These are phyloP conservation scores for Clausena lansium DNA, from an alignment of 345 rosid species.

Conservation along the genomic window DNA sequence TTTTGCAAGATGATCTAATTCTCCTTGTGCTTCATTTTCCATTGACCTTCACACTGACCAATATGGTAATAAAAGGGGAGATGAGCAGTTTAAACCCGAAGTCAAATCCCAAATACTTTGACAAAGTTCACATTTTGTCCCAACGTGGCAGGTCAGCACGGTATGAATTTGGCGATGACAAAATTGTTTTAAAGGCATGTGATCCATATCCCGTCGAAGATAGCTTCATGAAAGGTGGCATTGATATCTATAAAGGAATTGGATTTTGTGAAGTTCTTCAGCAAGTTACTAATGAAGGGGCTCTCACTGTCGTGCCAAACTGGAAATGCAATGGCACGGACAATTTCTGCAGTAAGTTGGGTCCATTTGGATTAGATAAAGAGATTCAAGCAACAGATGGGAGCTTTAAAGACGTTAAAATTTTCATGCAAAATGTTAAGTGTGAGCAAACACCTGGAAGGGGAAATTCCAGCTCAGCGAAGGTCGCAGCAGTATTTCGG, in stretches of 20 bases:
- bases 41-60: slow-evolving; percentile 49
- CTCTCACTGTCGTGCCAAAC: slow-evolving; percentile 59
- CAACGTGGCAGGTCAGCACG: slow-evolving; percentile 47
- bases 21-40: slow-evolving; percentile 60
- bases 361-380: slow-evolving; percentile 60
- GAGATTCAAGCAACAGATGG: slow-evolving; percentile 65
- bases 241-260: slow-evolving; percentile 54
- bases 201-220: slow-evolving; percentile 62
- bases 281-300: slow-evolving; percentile 40
- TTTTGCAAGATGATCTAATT: slow-evolving; percentile 80
- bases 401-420: slow-evolving; percentile 60
- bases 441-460: slow-evolving; percentile 41
- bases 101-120: slow-evolving; percentile 62
- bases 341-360: slow-evolving; percentile 61
- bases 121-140: slow-evolving; percentile 54
- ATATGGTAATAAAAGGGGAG: slow-evolving; percentile 55
- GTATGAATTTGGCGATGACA: slow-evolving; percentile 53
- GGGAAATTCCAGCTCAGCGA: slow-evolving; percentile 36
- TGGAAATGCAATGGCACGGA: slow-evolving; percentile 67
- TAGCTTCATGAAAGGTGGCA: slow-evolving; percentile 26
- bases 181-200: slow-evolving; percentile 61
- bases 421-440: slow-evolving; percentile 59
- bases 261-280: slow-evolving; percentile 59
- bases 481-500: slow-evolving; percentile 68
- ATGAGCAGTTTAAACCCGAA: slow-evolving; percentile 64